Evolutionary conservation across 1,284 basidiomycete species (phyloP).

Genomic region (Ceratobasidium sp.): DNA sequence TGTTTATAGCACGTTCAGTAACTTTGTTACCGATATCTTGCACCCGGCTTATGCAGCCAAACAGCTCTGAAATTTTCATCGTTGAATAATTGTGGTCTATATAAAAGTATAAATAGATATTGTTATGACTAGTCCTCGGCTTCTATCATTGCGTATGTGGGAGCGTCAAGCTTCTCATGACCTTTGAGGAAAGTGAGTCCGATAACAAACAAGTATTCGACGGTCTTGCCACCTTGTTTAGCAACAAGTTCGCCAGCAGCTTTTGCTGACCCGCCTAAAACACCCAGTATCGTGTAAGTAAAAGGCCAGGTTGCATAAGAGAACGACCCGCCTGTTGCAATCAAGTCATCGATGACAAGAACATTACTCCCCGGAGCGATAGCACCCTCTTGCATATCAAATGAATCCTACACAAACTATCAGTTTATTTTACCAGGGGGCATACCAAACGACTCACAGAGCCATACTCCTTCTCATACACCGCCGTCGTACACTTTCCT

Average conservation of each 20-base stretch:
- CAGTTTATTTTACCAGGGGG: not conserved
- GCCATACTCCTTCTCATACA: constrained; percentile 96
- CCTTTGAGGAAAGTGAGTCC: constrained; percentile 89
- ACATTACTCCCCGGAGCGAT: constrained; percentile 88
- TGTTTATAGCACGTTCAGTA: constrained; percentile 28
- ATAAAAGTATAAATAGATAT: constrained; percentile 3
- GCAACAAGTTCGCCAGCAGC: constrained; percentile 93
- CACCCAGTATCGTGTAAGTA: constrained; percentile 19
- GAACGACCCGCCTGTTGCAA: constrained; percentile 83
- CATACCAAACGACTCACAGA: constrained; percentile 64
- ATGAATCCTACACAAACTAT: constrained; percentile 73
- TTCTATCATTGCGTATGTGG: constrained; percentile 87
- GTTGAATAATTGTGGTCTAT: constrained; percentile 7
- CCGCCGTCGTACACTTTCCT: constrained; percentile 81
- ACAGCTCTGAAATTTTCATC: no score
- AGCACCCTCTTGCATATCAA: constrained; percentile 94
- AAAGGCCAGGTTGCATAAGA: not conserved
- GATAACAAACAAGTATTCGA: constrained; percentile 96
- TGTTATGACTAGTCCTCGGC: constrained; percentile 69
- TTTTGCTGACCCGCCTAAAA: constrained; percentile 88
- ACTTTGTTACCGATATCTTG: constrained; percentile 30
- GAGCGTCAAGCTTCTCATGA: constrained; percentile 83
- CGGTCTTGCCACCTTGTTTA: constrained; percentile 83
- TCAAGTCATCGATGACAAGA: constrained; percentile 93
- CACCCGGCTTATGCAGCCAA: constrained; percentile 30